These are phyloP conservation scores for Entomortierella beljakovae DNA, from an alignment of 192 early-diverging fungal species.

Conservation along the genomic window DNA sequence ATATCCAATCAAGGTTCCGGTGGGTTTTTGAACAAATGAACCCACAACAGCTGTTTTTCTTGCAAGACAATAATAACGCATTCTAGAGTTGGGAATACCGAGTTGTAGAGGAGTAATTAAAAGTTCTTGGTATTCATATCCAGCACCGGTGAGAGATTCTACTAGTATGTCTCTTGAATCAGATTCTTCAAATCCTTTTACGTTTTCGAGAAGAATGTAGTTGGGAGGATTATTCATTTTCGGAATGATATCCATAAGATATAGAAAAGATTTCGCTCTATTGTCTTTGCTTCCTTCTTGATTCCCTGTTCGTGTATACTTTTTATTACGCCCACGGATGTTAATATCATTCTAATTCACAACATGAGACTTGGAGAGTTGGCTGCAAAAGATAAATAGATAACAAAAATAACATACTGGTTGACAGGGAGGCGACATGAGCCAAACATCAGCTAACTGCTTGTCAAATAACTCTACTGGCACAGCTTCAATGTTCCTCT, in stretches of 20 bases:
- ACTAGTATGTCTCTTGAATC: slow-evolving; percentile 27
- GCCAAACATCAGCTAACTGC: slow-evolving; percentile 76
- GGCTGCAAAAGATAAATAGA: neutral
- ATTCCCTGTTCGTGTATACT: slow-evolving; percentile 77
- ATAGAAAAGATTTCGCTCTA: slow-evolving; percentile 80
- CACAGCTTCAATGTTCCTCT: slow-evolving; percentile 75
- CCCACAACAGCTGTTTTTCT: slow-evolving; percentile 33
- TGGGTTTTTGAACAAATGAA: slow-evolving; percentile 54
- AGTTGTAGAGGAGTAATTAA: slow-evolving; percentile 80
- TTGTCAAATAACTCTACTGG: slow-evolving; percentile 69
- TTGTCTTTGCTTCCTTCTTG: slow-evolving; percentile 77
- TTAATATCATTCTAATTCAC: neutral
- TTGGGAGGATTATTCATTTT: slow-evolving; percentile 66
- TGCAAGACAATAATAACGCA: slow-evolving; percentile 80
- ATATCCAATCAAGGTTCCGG: slow-evolving; percentile 55
- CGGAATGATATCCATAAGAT: slow-evolving; percentile 72
- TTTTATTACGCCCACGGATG: neutral
- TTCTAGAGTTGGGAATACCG: slow-evolving; percentile 82
- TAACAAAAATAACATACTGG: slow-evolving; percentile 53
- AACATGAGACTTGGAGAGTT: neutral
- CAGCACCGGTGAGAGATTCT: slow-evolving; percentile 47
- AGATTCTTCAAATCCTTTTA: slow-evolving; percentile 81
- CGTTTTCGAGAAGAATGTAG: slow-evolving; percentile 83
- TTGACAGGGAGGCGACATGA: slow-evolving; percentile 88
- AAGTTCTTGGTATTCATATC: slow-evolving; percentile 79